Conservation (phyloP, 176 grass and related monocot species). For the Secale cereale region DNA sequence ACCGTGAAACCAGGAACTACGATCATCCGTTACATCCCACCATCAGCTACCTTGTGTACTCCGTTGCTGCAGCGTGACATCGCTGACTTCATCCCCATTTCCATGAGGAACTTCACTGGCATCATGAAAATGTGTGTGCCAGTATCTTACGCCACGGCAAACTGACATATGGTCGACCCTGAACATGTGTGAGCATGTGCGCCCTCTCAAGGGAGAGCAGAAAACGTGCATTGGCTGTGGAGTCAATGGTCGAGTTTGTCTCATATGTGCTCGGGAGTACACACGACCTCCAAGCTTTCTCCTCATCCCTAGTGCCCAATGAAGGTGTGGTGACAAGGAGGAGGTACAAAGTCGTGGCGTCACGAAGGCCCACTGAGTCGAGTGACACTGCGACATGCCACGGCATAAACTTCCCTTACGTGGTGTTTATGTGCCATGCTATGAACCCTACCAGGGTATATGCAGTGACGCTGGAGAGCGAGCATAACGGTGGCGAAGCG, state of each 20-base stretch:
- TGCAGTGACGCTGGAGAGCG: background rate
- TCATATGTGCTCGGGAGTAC: background rate
- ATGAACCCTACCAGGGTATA: background rate
- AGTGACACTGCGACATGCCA: background rate
- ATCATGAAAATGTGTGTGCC: background rate
- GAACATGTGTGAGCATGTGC: background rate
- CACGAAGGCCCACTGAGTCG: background rate
- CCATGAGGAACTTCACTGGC: background rate
- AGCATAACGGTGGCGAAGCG: background rate
- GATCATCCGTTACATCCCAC: background rate
- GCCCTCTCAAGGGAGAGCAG: background rate
- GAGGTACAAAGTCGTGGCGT: slow-evolving; percentile 2
- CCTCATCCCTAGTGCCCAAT: background rate
- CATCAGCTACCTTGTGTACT: background rate
- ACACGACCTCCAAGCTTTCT: background rate
- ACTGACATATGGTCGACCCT: background rate
- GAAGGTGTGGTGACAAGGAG: background rate
- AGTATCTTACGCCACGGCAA: background rate
- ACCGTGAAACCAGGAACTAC: background rate
- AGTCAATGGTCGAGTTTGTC: slow-evolving; percentile 29
- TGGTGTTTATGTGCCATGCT: slow-evolving; percentile 34
- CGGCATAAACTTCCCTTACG: background rate
- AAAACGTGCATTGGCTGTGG: slow-evolving; percentile 5
- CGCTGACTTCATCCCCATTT: slow-evolving; percentile 20
- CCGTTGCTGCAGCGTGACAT: background rate